Evolutionary conservation across 2,329 filamentous ascomycete genomes (phyloP).

Genomic region (Dothiorella sarmentorum): DNA sequence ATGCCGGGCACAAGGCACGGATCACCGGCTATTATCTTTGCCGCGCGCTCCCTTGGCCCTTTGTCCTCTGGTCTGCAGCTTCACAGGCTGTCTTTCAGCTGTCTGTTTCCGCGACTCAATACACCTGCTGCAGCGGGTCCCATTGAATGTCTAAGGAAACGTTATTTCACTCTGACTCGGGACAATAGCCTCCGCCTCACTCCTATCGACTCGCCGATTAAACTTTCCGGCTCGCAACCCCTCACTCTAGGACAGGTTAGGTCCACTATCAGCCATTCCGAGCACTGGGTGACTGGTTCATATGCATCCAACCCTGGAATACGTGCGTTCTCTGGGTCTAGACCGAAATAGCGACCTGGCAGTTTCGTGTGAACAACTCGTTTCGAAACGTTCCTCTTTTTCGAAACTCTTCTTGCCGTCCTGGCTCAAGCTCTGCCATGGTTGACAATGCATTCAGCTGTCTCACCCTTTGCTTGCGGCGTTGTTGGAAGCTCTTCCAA

Average conservation of each 20-base stretch:
- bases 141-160: neutral
- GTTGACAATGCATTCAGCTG: conserved; percentile 1
- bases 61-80: neutral
- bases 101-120: neutral
- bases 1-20: conserved; percentile 42
- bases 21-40: conserved; percentile 22
- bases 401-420: neutral
- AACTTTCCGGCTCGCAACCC: conserved; percentile 4
- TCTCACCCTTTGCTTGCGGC: conserved; percentile 11
- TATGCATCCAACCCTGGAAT: neutral
- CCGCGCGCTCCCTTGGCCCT: neutral
- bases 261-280: neutral
- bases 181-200: neutral
- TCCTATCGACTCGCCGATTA: neutral
- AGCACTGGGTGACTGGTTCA: neutral
- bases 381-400: neutral
- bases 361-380: neutral
- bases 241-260: neutral
- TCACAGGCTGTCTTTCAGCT: too few species aligned
- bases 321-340: neutral
- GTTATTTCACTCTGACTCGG: neutral
- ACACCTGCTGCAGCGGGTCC: neutral
- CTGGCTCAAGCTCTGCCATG: neutral
- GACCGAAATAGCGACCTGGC: neutral
- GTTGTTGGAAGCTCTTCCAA: neutral